Evolutionary conservation across 225 moss, liverwort and hornwort genomes (phyloP).

Genomic region (Straminergon stramineum): DNA sequence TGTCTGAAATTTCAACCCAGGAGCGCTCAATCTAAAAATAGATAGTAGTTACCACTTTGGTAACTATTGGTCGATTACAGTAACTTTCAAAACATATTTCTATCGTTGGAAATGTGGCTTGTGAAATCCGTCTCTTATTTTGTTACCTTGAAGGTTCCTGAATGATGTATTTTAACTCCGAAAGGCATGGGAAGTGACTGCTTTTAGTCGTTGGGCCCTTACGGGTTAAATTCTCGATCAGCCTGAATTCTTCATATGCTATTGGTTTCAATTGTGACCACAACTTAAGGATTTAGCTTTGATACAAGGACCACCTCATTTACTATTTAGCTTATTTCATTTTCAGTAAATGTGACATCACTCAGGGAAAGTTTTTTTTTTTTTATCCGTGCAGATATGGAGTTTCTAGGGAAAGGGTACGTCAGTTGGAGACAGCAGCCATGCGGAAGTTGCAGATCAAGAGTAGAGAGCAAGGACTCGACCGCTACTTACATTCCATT

Average conservation of each 20-base stretch:
- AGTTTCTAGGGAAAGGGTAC: slow-evolving; percentile 56
- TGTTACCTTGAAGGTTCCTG: not conserved
- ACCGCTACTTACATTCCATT: slow-evolving; percentile 44
- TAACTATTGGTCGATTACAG: not conserved
- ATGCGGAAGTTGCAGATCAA: slow-evolving; percentile 61
- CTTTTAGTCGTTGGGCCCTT: not conserved
- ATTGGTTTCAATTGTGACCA: not conserved
- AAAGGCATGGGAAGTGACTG: not conserved
- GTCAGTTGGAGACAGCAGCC: slow-evolving; percentile 62
- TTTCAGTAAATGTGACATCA: not conserved
- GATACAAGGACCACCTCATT: not conserved
- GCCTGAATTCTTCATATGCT: not conserved
- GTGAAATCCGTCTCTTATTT: not conserved
- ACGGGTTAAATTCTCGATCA: not conserved
- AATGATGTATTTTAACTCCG: not conserved
- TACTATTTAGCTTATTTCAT: not conserved
- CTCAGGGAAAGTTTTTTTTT: not conserved
- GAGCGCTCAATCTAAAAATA: not conserved
- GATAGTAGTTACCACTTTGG: not conserved
- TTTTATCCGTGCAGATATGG: slow-evolving; percentile 31
- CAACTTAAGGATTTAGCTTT: not conserved
- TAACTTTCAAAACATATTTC: not conserved
- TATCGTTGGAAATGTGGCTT: not conserved
- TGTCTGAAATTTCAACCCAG: not conserved
- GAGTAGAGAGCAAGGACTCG: slow-evolving; percentile 56